A percentile compares a stretch with the other conserved stretches of the same genome.
phyloP scores from a whole-genome alignment of 352 stramenopile genomes.

The Lagenidium giganteum region DNA sequence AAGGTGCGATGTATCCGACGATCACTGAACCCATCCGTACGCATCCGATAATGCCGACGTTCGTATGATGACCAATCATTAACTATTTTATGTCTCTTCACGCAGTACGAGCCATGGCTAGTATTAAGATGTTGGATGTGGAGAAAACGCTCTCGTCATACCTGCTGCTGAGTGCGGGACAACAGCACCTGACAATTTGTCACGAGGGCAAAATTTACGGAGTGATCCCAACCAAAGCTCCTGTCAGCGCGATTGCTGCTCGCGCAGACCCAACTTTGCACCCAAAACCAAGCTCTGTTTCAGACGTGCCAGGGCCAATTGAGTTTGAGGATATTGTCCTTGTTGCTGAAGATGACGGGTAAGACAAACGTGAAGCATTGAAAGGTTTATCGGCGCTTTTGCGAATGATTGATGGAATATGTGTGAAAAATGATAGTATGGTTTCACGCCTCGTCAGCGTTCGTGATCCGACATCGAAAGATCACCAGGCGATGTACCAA shows the following conservation, averaged over 20 bases:
- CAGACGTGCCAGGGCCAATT: no score
- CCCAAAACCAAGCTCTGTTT: no score
- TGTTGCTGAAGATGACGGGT: conserved; percentile 45
- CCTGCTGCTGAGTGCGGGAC: conserved; percentile 30
- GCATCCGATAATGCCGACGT: no score
- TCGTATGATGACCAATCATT: no score
- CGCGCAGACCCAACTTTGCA: no score
- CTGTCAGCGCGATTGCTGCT: conserved; percentile 27
- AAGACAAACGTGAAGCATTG: conserved; percentile 3
- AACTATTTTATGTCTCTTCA: no score
- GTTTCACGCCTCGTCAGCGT: conserved; percentile 35
- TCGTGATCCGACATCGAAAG: conserved; percentile 14
- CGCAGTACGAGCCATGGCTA: conserved; percentile 26
- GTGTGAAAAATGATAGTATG: conserved; percentile 17
- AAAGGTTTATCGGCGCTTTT: not conserved
- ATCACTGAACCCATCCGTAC: no score
- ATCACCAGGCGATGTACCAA: conserved; percentile 18
- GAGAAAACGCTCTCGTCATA: conserved; percentile 53
- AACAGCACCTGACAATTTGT: conserved; percentile 42
- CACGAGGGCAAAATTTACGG: conserved; percentile 29
- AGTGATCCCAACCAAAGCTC: conserved; percentile 19
- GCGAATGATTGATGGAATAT: conserved; percentile 1
- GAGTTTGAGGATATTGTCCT: conserved; percentile 41
- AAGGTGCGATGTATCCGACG: no score
- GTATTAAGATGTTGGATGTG: conserved; percentile 31